phyloP scores from a whole-genome alignment of 2,329 filamentous ascomycete genomes.

The Cercospora sesami region DNA sequence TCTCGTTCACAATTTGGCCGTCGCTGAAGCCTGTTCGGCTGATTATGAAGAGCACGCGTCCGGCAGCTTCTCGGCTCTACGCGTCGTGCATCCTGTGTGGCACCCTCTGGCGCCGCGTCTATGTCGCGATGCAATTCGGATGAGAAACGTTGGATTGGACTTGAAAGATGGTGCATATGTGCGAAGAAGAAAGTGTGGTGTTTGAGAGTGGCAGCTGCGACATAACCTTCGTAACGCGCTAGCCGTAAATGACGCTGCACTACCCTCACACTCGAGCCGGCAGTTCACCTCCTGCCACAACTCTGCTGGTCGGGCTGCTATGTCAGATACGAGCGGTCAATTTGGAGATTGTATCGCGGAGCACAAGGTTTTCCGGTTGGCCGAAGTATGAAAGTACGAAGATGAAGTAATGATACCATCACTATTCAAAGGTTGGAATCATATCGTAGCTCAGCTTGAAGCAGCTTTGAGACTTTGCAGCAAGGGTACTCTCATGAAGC shows the following conservation, averaged over 20 bases:
- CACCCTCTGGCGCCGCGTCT: background rate
- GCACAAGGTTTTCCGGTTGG: background rate
- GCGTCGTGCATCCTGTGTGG: background rate
- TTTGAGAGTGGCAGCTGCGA: conserved; percentile 1
- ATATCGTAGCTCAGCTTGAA: background rate
- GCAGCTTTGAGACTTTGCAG: conserved; percentile 6
- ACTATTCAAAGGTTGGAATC: background rate
- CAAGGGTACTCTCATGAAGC: background rate
- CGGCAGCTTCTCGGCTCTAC: background rate
- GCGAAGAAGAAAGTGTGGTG: background rate
- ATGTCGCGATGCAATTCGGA: background rate
- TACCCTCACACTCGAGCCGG: background rate
- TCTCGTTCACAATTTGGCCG: background rate
- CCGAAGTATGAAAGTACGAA: background rate
- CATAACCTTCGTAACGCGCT: background rate
- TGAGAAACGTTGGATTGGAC: background rate
- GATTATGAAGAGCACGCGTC: background rate
- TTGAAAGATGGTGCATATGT: background rate
- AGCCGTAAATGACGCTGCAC: background rate
- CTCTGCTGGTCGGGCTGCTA: background rate
- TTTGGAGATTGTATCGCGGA: background rate
- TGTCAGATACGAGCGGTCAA: background rate
- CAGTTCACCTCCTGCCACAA: background rate
- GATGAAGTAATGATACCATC: background rate
- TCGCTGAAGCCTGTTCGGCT: background rate